A percentile compares a stretch with the other conserved stretches of the same genome.
phyloP scores from a whole-genome alignment of 495 filamentous ascomycete genomes.

The Hypomontagnella submonticulosa region DNA sequence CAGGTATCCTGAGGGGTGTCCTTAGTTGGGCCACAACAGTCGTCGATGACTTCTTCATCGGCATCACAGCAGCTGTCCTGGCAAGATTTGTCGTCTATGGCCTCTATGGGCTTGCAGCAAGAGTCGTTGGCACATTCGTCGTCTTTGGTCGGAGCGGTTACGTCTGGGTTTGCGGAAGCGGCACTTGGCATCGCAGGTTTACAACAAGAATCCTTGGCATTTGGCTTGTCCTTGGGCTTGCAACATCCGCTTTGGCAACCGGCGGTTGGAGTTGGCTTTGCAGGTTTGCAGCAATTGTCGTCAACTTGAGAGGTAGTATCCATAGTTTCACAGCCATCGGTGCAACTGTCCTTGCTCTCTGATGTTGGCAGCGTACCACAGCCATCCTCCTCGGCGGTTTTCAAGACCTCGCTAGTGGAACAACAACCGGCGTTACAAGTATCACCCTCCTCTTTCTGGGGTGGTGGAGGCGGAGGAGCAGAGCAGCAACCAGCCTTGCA shows the following conservation, averaged over 20 bases:
- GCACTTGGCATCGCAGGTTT: not conserved
- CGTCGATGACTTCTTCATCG: slow-evolving; percentile 11
- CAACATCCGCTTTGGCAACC: slow-evolving; percentile 31
- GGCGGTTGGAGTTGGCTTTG: not conserved
- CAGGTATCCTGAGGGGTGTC: slow-evolving; percentile 16
- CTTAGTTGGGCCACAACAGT: not conserved
- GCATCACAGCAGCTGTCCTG: slow-evolving; percentile 24
- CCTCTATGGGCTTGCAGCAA: slow-evolving; percentile 21
- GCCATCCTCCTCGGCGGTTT: slow-evolving; percentile 9
- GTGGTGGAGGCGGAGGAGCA: slow-evolving; percentile 6
- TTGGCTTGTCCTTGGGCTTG: slow-evolving; percentile 4
- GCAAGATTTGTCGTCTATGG: slow-evolving; percentile 5
- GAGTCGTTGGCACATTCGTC: slow-evolving; percentile 11
- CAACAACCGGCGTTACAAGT: slow-evolving; percentile 24
- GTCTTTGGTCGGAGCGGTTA: slow-evolving; percentile 11
- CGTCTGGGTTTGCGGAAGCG: not conserved
- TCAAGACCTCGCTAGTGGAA: not conserved
- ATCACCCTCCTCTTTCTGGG: slow-evolving; percentile 13
- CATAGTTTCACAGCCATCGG: not conserved
- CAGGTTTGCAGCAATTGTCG: slow-evolving; percentile 27
- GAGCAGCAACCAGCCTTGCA: slow-evolving; percentile 31
- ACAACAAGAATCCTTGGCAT: slow-evolving; percentile 20
- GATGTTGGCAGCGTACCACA: slow-evolving; percentile 4
- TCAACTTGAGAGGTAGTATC: not conserved
- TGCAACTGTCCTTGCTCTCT: not conserved